Percentiles rank a stretch among this genome's conserved stretches.
Conservation (phyloP, 140 eudicot genomes). For the Anethum foeniculum region DNA sequence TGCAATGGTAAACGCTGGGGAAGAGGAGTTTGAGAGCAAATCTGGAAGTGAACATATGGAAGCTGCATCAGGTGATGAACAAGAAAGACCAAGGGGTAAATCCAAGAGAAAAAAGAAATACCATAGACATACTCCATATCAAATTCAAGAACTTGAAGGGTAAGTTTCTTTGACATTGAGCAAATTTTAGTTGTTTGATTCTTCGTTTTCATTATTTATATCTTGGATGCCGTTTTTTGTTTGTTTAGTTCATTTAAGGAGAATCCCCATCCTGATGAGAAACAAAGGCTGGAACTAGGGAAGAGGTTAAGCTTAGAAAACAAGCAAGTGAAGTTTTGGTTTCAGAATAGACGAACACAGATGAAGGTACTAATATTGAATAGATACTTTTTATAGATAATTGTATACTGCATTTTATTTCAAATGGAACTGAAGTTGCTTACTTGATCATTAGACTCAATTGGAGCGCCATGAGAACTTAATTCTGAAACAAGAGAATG, state of each 20-base stretch:
- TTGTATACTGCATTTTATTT: neutral
- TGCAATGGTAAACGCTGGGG: constrained; percentile 36
- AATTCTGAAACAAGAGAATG: constrained; percentile 55
- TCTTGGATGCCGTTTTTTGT: neutral
- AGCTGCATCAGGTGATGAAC: constrained; percentile 68
- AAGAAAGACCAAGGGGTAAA: constrained; percentile 29
- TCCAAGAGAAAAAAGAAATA: constrained; percentile 48
- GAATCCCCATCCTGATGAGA: constrained; percentile 85
- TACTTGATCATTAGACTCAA: constrained; percentile 39
- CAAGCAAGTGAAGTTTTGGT: constrained; percentile 80
- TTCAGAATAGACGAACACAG: constrained; percentile 78
- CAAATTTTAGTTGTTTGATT: neutral
- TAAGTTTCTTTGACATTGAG: constrained; percentile 17
- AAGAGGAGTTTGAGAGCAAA: constrained; percentile 59
- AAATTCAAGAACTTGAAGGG: constrained; percentile 85
- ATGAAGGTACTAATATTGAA: constrained; percentile 44
- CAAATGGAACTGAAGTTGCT: neutral
- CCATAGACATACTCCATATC: constrained; percentile 66
- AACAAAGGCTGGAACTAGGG: constrained; percentile 66
- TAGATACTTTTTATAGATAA: neutral
- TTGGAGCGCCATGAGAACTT: constrained; percentile 56
- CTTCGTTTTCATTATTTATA: neutral
- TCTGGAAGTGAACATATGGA: constrained; percentile 65
- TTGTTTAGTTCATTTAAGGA: constrained; percentile 53
- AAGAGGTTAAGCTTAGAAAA: constrained; percentile 53